Percentiles rank a stretch among this genome's conserved stretches.
phyloP scores from a whole-genome alignment of 768 basidiomycete species.

The Mycena maculata region DNA sequence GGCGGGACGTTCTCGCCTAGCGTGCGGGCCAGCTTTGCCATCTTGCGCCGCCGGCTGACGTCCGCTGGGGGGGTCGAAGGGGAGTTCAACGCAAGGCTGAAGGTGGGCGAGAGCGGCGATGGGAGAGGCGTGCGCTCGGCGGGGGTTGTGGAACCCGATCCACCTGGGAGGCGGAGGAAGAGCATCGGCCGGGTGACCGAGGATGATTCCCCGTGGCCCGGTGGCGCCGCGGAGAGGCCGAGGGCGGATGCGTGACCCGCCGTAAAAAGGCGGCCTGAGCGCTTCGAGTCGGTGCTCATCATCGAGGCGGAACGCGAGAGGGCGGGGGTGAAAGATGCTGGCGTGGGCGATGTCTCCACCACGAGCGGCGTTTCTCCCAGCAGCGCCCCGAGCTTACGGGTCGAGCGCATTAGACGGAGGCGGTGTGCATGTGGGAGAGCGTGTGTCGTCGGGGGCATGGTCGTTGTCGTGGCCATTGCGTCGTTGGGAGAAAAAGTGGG shows the following conservation, averaged over 20 bases:
- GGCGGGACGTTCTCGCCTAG: slow-evolving; percentile 59
- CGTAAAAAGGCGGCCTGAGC: background rate
- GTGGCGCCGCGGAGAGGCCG: background rate
- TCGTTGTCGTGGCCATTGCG: background rate
- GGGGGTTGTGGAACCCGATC: background rate
- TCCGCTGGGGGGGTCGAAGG: background rate
- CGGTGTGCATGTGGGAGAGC: slow-evolving; percentile 47
- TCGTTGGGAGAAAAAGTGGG: background rate
- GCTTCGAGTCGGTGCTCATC: background rate
- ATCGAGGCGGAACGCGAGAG: slow-evolving; percentile 17
- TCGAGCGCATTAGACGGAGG: slow-evolving; percentile 51
- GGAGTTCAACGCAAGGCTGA: slow-evolving; percentile 10
- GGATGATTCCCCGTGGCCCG: background rate
- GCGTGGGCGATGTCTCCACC: background rate
- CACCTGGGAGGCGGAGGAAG: slow-evolving; percentile 1
- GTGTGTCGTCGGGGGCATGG: slow-evolving; percentile 51
- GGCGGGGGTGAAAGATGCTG: background rate
- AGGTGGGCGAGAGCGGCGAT: slow-evolving; percentile 26
- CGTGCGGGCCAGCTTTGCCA: slow-evolving; percentile 59
- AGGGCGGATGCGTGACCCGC: background rate
- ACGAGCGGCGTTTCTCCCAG: slow-evolving; percentile 43
- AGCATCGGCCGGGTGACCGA: slow-evolving; percentile 13
- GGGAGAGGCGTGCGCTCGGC: background rate
- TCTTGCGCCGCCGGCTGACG: slow-evolving; percentile 47
- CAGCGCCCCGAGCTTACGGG: slow-evolving; percentile 52